Evolutionary conservation across 148 eudicot genomes (phyloP), one percentile per base, ranked within the genome.

Genomic region (Vaccinium macrocarpon): DNA sequence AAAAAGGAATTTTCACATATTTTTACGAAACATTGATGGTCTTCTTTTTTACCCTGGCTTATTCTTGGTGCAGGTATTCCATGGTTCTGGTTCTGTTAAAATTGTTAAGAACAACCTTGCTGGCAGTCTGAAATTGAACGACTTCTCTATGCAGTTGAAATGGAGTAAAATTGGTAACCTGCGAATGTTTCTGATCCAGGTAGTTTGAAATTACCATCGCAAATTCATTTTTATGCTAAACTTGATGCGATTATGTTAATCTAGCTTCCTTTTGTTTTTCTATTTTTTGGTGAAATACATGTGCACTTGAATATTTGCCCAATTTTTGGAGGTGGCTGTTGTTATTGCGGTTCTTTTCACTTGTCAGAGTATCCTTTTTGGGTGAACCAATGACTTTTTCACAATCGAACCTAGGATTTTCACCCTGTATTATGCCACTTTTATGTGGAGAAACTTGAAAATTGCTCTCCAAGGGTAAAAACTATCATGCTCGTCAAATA

Each of bases 111-210:
- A 92, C 82, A 89, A 89, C 87, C 92, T 94, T 83, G 90, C 89
- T n/a, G 94, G 95, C 78, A 90, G 89, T 89, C 86, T 94, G 83
- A 91, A 91, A 86, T 71, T 94, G 84, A 82, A 82, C 71, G 92
- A 91, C 85, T 92, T 92, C 51, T 80, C 86, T 29, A 91, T 92
- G 97, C 80, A 85, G 27, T 84, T 90, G 83, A 89, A 89, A 72
- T 94, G 97, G 97, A 94, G 95, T 85, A 88, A 88, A 77, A 86
- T 94, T 73, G 97, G 97, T 57, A 91, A 90, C 78, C 71, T 94
- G 87, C 89, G 86, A 84, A 90, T 94, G 95, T 89, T 82, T 82
- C 86, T 94, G 50, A 92, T 94, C 80, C 91, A 94, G 95, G 97
- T 92, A 90, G 19, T 29, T 61, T 25, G 6, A 7, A 18, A 10